A percentile compares a stretch with the other conserved stretches of the same genome.
phyloP scores from a whole-genome alignment of 2,329 filamentous ascomycete species.

The Metarhizium guizhouense region DNA sequence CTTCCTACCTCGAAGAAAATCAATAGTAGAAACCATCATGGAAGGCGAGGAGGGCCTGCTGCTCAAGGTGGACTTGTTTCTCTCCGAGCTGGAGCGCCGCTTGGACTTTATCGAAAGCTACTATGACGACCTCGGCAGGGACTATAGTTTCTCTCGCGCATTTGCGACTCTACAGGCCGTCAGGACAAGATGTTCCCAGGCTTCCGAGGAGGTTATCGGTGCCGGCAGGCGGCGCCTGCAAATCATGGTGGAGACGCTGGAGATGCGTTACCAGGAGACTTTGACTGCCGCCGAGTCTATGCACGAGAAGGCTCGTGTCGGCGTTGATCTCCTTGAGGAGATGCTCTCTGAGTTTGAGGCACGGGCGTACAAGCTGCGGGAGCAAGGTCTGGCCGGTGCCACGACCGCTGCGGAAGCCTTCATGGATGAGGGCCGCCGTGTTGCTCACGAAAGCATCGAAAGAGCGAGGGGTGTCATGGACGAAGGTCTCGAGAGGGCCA shows the following conservation, averaged over 20 bases:
- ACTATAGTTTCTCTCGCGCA: conserved; percentile 74
- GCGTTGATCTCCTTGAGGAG: conserved; percentile 75
- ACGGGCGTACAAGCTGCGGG: conserved; percentile 69
- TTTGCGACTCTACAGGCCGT: conserved; percentile 83
- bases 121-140: conserved; percentile 75
- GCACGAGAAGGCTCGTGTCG: conserved; percentile 84
- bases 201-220: conserved; percentile 83
- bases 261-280: conserved; percentile 78
- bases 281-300: conserved; percentile 76
- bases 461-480: conserved; percentile 69
- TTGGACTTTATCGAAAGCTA: conserved; percentile 86
- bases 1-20: conserved; percentile 47
- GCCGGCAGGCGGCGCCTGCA: conserved; percentile 75
- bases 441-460: conserved; percentile 70
- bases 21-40: conserved; percentile 50
- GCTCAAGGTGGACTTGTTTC: conserved; percentile 66
- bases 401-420: conserved; percentile 61
- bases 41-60: conserved; percentile 54
- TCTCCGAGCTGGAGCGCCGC: conserved; percentile 77
- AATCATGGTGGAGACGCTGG: conserved; percentile 86
- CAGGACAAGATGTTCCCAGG: conserved; percentile 77
- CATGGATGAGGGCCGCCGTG: conserved; percentile 69
- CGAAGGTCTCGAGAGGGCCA: conserved; percentile 74
- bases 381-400: conserved; percentile 60
- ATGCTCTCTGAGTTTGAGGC: conserved; percentile 82